Evolutionary conservation across 2,329 filamentous ascomycete genomes (phyloP).

Genomic region (Ascochyta lentis): DNA sequence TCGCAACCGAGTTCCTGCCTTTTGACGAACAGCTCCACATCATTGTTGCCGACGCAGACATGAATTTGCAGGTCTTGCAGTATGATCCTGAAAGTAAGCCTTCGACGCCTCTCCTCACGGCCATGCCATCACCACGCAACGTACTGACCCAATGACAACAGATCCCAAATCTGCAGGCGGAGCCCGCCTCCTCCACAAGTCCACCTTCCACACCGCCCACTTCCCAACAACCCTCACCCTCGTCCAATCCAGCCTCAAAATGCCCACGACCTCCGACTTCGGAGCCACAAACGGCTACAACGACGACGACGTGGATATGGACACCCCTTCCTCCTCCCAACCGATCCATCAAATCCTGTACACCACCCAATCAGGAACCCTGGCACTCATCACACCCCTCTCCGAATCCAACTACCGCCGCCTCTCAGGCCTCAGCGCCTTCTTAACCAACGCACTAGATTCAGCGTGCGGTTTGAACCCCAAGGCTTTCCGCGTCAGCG

Average conservation of each 20-base stretch:
- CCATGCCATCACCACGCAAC: background rate
- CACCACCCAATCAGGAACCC: constrained; percentile 67
- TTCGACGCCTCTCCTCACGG: background rate
- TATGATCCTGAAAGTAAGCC: constrained; percentile 91
- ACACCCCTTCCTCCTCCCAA: constrained; percentile 4
- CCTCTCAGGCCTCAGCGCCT: constrained; percentile 79
- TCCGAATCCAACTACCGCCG: constrained; percentile 83
- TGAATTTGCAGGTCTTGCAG: constrained; percentile 86
- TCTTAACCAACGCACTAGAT: constrained; percentile 77
- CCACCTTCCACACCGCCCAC: constrained; percentile 87
- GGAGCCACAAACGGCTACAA: constrained; percentile 36
- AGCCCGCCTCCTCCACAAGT: constrained; percentile 82
- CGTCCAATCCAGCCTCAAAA: constrained; percentile 69
- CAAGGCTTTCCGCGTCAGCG: constrained; percentile 72
- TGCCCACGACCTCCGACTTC: constrained; percentile 46
- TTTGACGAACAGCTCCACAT: constrained; percentile 84
- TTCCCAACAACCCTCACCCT: constrained; percentile 76
- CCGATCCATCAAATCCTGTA: constrained; percentile 42
- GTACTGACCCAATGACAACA: constrained; percentile 45
- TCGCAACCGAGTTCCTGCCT: constrained; percentile 86
- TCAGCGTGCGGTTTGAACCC: constrained; percentile 84
- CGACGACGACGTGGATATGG: constrained; percentile 42
- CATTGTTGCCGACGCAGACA: constrained; percentile 81
- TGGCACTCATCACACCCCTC: constrained; percentile 79
- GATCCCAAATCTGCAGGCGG: constrained; percentile 94